Base-by-base conservation (phyloP, 257 asterid genomes). In the Petunia axillaris region DNA sequence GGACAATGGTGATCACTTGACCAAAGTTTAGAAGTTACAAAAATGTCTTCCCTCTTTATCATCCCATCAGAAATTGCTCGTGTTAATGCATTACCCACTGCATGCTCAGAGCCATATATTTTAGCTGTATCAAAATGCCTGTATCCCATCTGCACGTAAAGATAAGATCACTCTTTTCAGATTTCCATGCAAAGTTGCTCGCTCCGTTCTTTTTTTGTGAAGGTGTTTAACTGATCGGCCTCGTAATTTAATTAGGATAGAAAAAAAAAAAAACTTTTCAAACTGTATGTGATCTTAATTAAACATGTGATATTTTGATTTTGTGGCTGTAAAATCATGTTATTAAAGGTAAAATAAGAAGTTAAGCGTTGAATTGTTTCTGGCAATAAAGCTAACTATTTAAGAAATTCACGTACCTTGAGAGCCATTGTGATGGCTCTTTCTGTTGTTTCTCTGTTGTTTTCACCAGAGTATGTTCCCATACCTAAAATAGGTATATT, bases 1-100 rank as follows among this genome's bases (percentile, higher is more conserved):
- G 97, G 97, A 76, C 91, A 94, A 62, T 90, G 91, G 85, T 94
- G 98, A 82, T 94, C 91, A 60, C 94, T 84, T 35, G 96, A 86
- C 98, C 98, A 94, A 11, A 94, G 86, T 63, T 94, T 94, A 0
- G 98, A 90, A 0, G 97, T 93, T 4, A 94, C 86, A 67, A 89
- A 93, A 25, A 94, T 55, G 4, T 84, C 90, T 79, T 89, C 91
- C 75, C 98, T 91, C 62, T 87, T 79, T 1, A 84, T 73, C 37
- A 79, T 50, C 8, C 95, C 92, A 46, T 84, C 78, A 4, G 59
- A 25, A 39, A 93, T 87, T 1, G 97, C 92, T 38, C 85, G 81
- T 14, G 78, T 63, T 64, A 94, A 65, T 3, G 97, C 98, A 44
- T 83, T 87, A n/a, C 98, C 97, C 5, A 94, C 39, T 3, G 97